A percentile compares a stretch with the other conserved stretches of the same genome.
These are phyloP conservation scores for Spiraea crenata DNA, from an alignment of 331 rosid species.

Conservation along the genomic window DNA sequence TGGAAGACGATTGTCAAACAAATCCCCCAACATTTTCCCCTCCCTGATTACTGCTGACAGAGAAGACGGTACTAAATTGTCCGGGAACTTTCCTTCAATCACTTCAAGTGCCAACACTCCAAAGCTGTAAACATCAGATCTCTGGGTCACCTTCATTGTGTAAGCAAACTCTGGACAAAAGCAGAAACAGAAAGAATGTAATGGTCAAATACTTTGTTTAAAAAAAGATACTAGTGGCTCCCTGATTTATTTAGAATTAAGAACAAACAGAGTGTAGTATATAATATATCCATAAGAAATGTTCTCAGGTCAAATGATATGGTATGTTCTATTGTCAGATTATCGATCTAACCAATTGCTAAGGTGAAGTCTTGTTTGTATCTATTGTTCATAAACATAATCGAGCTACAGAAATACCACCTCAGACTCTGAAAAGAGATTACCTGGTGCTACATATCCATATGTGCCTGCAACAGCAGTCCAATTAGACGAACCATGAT, in stretches of 20 bases:
- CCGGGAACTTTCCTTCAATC: slow-evolving; percentile 29
- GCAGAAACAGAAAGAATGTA: not conserved
- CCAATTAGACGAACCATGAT: slow-evolving; percentile 43
- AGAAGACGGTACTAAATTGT: slow-evolving; percentile 8
- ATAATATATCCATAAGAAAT: not conserved
- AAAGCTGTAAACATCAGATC: slow-evolving; percentile 31
- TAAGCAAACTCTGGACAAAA: slow-evolving; percentile 29
- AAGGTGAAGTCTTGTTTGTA: not conserved
- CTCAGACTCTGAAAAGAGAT: not conserved
- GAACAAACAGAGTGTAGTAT: too few species aligned
- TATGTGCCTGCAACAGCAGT: slow-evolving; percentile 47
- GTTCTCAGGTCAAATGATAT: not conserved
- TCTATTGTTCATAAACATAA: not conserved
- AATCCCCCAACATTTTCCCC: not conserved
- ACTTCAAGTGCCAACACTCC: slow-evolving; percentile 30
- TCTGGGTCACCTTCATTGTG: slow-evolving; percentile 31
- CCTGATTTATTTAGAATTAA: too few species aligned
- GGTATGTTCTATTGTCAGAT: not conserved
- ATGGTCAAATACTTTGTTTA: too few species aligned
- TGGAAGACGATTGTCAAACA: slow-evolving; percentile 31
- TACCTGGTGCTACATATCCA: slow-evolving; percentile 31
- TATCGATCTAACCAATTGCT: too few species aligned
- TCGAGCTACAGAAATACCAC: not conserved
- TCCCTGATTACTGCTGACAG: slow-evolving; percentile 2
- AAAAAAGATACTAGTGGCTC: too few species aligned